These are phyloP conservation scores for Cyberlindnera mississippiensis DNA, from an alignment of 805 yeast genomes.

Conservation along the genomic window DNA sequence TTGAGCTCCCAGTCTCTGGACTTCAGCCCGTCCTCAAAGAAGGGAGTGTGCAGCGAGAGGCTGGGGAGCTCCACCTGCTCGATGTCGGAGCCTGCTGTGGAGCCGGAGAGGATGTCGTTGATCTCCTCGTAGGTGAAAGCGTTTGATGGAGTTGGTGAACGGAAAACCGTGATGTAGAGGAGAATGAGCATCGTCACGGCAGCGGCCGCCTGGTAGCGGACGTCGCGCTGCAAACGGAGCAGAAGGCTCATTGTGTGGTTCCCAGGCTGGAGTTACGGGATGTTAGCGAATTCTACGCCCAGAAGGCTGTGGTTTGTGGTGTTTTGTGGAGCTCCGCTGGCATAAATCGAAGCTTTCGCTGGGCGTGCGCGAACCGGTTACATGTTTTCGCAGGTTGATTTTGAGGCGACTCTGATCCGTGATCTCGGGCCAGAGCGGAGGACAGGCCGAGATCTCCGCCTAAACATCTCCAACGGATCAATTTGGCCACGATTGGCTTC, in stretches of 20 bases:
- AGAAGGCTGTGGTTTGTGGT: too few relatives aligned
- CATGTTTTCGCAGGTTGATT: too few relatives aligned
- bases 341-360: too few relatives aligned
- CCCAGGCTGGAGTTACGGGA: too few relatives aligned
- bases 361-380: too few relatives aligned
- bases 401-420: too few relatives aligned
- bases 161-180: constrained; percentile 4
- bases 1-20: constrained; percentile 39
- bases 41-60: constrained; percentile 37
- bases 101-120: constrained; percentile 42
- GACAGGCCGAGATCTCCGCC: too few relatives aligned
- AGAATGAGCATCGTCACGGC: constrained; percentile 4
- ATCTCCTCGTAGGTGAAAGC: constrained; percentile 35
- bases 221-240: constrained; percentile 3
- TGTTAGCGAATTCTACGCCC: too few relatives aligned
- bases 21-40: constrained; percentile 32
- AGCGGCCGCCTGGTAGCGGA: constrained; percentile 9
- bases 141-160: background rate
- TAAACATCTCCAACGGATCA: too few relatives aligned
- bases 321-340: too few relatives aligned
- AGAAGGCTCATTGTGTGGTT: constrained; percentile 4
- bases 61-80: constrained; percentile 33
- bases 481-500: too few relatives aligned
- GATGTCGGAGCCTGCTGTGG: constrained; percentile 32
- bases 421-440: too few relatives aligned